phyloP scores from a whole-genome alignment of 495 filamentous ascomycete genomes.

The Hypomontagnella monticulosa region DNA sequence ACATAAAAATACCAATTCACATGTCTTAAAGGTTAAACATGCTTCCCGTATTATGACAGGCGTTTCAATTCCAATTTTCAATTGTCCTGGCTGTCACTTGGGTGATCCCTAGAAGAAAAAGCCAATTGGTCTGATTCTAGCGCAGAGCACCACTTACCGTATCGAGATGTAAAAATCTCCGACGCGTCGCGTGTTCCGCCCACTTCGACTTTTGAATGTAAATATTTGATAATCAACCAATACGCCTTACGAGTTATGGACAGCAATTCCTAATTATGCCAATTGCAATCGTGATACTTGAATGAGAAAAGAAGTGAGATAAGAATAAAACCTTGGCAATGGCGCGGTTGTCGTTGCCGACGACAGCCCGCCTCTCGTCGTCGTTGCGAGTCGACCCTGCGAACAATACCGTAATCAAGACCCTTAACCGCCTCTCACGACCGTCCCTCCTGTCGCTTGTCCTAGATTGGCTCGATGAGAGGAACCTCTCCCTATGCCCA shows the following conservation, averaged over 20 bases:
- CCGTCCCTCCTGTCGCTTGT: conserved; percentile 73
- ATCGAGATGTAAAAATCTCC: conserved; percentile 1
- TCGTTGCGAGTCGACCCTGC: conserved; percentile 69
- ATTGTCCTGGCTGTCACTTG: too few relatives aligned
- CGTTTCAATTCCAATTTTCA: too few relatives aligned
- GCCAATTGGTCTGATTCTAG: too few relatives aligned
- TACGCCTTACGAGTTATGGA: not conserved
- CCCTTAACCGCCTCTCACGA: conserved; percentile 74
- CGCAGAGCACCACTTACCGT: not conserved
- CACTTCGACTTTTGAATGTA: conserved; percentile 15
- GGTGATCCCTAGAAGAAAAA: too few relatives aligned
- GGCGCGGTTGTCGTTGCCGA: conserved; percentile 57
- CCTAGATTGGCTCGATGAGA: conserved; percentile 76
- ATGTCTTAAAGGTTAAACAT: too few relatives aligned
- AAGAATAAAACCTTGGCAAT: conserved; percentile 32
- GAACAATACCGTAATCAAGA: conserved; percentile 69
- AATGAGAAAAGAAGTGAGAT: not conserved
- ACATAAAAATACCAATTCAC: too few relatives aligned
- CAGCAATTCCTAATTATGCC: not conserved
- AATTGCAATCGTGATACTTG: not conserved
- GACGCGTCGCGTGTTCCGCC: conserved; percentile 41
- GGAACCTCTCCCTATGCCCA: conserved; percentile 63
- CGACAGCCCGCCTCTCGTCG: conserved; percentile 57
- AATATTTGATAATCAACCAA: not conserved
- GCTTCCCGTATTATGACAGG: too few relatives aligned